phyloP scores from a whole-genome alignment of 306 rosid genomes.

The Rubus parviflorus region DNA sequence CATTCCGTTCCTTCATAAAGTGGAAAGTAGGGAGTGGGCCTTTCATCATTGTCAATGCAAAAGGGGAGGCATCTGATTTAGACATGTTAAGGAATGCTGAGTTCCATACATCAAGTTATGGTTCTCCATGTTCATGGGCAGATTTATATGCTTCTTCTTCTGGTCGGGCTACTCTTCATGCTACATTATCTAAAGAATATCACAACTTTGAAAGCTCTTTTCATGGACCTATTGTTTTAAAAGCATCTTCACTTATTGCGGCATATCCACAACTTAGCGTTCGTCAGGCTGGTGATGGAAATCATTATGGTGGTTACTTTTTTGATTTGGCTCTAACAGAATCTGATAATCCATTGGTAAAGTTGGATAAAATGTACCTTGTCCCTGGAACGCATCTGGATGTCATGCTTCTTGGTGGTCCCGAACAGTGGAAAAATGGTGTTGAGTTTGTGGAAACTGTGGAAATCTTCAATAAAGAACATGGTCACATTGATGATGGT shows the following conservation, averaged over 20 bases:
- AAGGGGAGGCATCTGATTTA: slow-evolving; percentile 46
- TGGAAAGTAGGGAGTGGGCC: slow-evolving; percentile 84
- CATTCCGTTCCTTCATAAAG: slow-evolving; percentile 66
- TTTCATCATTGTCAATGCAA: slow-evolving; percentile 66
- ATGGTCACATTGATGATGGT: slow-evolving; percentile 44
- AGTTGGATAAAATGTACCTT: slow-evolving; percentile 62
- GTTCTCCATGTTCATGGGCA: slow-evolving; percentile 77
- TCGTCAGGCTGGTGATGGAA: slow-evolving; percentile 81
- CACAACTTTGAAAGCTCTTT: slow-evolving; percentile 42
- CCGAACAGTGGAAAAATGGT: slow-evolving; percentile 66
- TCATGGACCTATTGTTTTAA: slow-evolving; percentile 61
- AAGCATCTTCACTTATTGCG: slow-evolving; percentile 62
- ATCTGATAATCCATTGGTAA: slow-evolving; percentile 43
- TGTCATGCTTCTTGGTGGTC: slow-evolving; percentile 77
- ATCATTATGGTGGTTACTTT: slow-evolving; percentile 88
- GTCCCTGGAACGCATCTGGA: slow-evolving; percentile 77
- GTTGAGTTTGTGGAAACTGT: slow-evolving; percentile 49
- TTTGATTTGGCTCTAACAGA: slow-evolving; percentile 60
- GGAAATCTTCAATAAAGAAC: slow-evolving; percentile 44
- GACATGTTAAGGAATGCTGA: slow-evolving; percentile 41
- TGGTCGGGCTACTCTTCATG: slow-evolving; percentile 76
- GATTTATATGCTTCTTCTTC: slow-evolving; percentile 66
- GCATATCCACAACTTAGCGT: slow-evolving; percentile 74
- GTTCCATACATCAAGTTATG: slow-evolving; percentile 42
- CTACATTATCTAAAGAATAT: slow-evolving; percentile 64